These are phyloP conservation scores for Ustilaginoidea virens DNA, from an alignment of 2,329 filamentous ascomycete genomes.

Conservation along the genomic window DNA sequence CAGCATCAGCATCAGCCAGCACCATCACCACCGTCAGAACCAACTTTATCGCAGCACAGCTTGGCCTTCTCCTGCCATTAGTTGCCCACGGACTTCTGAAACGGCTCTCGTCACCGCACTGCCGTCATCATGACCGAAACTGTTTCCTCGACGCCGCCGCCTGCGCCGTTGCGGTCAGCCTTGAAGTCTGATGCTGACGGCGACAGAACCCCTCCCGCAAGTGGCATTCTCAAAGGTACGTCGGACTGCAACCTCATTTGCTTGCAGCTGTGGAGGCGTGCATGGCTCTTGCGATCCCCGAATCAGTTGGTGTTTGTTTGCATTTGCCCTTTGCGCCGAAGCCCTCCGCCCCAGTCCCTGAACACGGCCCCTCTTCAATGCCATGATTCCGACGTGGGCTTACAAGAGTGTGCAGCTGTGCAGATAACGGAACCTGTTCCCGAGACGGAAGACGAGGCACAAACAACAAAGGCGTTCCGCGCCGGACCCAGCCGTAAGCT, in stretches of 20 bases:
- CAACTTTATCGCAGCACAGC: no score
- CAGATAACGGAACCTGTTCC: constrained; percentile 39
- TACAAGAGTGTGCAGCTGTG: constrained; percentile 25
- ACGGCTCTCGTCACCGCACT: background rate
- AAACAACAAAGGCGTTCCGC: constrained; percentile 16
- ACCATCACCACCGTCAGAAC: no score
- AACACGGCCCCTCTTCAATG: background rate
- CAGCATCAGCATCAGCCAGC: no score
- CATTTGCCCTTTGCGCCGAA: background rate
- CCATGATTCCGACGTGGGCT: constrained; percentile 11
- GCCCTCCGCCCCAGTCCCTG: background rate
- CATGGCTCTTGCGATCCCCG: constrained; percentile 1
- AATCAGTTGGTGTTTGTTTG: background rate
- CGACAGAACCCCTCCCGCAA: constrained; percentile 20
- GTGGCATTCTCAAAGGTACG: constrained; percentile 27
- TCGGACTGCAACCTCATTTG: no score
- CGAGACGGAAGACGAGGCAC: constrained; percentile 18
- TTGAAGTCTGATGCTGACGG: constrained; percentile 28
- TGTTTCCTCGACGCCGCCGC: constrained; percentile 9
- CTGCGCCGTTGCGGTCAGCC: constrained; percentile 23
- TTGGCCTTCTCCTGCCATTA: background rate
- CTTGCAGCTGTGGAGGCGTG: background rate
- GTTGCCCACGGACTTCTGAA: background rate
- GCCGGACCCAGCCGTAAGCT: constrained; percentile 18
- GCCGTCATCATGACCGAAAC: constrained; percentile 12